A percentile compares a stretch with the other conserved stretches of the same genome.
These are phyloP conservation scores for Eremochloa ophiuroides DNA, from an alignment of 176 grass and related monocot genomes.

Conservation along the genomic window DNA sequence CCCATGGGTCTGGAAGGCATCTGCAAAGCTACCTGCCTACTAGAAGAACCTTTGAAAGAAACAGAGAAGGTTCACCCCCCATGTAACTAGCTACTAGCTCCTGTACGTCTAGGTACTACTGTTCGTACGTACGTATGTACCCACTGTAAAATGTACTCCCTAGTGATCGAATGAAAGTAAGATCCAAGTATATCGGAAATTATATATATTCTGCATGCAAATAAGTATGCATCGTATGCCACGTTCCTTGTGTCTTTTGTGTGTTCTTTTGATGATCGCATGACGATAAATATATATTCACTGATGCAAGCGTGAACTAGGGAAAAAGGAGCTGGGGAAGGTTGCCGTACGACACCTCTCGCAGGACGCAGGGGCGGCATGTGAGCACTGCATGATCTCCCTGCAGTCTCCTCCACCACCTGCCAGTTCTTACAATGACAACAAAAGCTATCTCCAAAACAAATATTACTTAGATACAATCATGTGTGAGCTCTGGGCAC, in stretches of 20 bases:
- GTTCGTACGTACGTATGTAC: background rate
- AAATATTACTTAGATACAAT: background rate
- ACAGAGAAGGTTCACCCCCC: conserved; percentile 26
- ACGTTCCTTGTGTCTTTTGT: background rate
- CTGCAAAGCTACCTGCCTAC: conserved; percentile 40
- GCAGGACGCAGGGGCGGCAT: conserved; percentile 9
- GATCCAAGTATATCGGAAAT: background rate
- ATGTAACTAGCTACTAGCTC: conserved; percentile 5
- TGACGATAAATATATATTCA: background rate
- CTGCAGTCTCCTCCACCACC: conserved; percentile 4
- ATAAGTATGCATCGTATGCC: too few relatives aligned
- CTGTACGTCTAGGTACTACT: background rate
- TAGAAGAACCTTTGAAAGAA: conserved; percentile 1
- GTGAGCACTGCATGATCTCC: conserved; percentile 37
- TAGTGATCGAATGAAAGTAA: background rate
- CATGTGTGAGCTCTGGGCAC: background rate
- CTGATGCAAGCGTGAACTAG: background rate
- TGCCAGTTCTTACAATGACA: conserved; percentile 35
- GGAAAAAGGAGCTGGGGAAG: background rate
- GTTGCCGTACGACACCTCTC: background rate
- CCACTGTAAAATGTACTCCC: conserved; percentile 26
- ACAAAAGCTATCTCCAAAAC: background rate
- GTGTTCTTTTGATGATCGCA: conserved; percentile 18
- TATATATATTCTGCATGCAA: too few relatives aligned
- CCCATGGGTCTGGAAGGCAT: conserved; percentile 43